Conservation (phyloP, 257 asterid genomes). For the Sherardia arvensis region DNA sequence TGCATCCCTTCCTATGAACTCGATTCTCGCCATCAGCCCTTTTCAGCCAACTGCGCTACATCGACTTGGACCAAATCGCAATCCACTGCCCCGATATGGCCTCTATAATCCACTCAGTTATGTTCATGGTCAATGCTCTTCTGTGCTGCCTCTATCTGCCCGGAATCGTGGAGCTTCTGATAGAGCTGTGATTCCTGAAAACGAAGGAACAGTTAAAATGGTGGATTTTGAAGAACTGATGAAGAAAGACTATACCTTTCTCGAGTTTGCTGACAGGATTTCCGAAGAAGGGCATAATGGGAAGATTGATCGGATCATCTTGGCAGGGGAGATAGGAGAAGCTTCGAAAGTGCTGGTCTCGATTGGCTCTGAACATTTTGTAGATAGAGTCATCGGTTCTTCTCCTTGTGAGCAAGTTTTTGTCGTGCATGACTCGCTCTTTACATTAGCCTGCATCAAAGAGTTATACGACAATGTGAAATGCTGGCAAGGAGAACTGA, state of each 20-base stretch:
- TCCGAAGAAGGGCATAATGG: constrained; percentile 33
- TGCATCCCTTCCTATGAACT: constrained; percentile 16
- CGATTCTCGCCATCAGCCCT: constrained; percentile 27
- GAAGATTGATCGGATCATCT: constrained; percentile 46
- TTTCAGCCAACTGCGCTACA: constrained; percentile 22
- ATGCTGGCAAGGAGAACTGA: constrained; percentile 89
- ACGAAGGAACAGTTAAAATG: constrained; percentile 36
- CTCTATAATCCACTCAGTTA: constrained; percentile 8
- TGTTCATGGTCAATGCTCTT: constrained; percentile 5
- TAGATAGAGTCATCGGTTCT: constrained; percentile 48
- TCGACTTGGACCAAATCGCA: constrained; percentile 12
- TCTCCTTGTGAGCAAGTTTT: constrained; percentile 49
- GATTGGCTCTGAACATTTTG: constrained; percentile 65
- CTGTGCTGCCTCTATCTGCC: constrained; percentile 18
- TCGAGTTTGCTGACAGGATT: constrained; percentile 33
- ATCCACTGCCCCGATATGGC: constrained; percentile 7
- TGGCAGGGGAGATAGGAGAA: constrained; percentile 42
- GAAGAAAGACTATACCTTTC: constrained; percentile 80
- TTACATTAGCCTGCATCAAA: constrained; percentile 65
- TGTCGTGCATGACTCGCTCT: constrained; percentile 65
- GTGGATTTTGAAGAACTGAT: constrained; percentile 49
- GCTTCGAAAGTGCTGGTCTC: constrained; percentile 64
- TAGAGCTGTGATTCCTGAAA: constrained; percentile 23
- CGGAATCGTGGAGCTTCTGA: constrained; percentile 14
- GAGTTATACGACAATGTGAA: constrained; percentile 57